phyloP scores from a whole-genome alignment of 108 stramenopile genomes.

The Conticribra guillardii region DNA sequence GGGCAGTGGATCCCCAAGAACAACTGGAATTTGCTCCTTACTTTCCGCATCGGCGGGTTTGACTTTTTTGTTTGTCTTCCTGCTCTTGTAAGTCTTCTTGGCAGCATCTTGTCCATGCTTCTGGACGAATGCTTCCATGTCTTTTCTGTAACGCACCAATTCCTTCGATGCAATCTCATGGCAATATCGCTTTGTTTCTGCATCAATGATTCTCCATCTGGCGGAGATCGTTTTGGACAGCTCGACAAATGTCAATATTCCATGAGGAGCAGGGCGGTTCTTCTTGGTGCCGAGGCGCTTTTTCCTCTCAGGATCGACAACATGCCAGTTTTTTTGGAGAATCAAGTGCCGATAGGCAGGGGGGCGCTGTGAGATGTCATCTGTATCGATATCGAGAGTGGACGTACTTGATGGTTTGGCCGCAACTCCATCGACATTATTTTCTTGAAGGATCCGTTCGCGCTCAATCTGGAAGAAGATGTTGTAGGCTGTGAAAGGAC shows the following conservation, averaged over 20 bases:
- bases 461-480: slow-evolving; percentile 24
- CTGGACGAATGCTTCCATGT: neutral
- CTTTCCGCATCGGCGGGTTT: neutral
- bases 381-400: neutral
- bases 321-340: neutral
- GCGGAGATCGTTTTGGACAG: neutral
- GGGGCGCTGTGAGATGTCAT: neutral
- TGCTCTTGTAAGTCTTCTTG: neutral
- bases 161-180: neutral
- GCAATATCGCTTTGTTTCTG: neutral
- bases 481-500: slow-evolving; percentile 19
- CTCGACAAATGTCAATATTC: neutral
- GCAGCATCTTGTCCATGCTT: neutral
- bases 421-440: neutral
- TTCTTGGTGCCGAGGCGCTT: neutral
- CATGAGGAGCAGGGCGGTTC: neutral
- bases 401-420: neutral
- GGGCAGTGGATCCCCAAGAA: too few relatives aligned
- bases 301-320: neutral
- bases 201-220: neutral
- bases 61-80: neutral
- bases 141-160: neutral
- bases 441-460: slow-evolving; percentile 9
- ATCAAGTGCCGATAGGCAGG: neutral
- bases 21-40: too few relatives aligned